These are phyloP conservation scores for Huiozyma naganishii DNA, from an alignment of 805 yeast species.

Conservation along the genomic window DNA sequence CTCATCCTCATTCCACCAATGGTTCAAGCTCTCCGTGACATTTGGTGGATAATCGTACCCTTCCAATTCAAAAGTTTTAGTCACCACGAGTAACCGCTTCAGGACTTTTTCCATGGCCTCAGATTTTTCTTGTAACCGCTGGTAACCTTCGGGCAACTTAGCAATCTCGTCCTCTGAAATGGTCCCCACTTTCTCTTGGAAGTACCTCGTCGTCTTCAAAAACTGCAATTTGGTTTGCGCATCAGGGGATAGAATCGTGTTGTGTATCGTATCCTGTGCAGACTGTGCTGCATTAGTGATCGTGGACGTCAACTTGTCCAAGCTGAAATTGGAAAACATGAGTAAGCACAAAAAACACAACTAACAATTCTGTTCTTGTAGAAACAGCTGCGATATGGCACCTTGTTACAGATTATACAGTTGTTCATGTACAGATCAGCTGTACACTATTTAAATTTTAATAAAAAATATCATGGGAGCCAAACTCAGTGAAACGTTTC, in stretches of 20 bases:
- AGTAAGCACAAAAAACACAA: background rate
- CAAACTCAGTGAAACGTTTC: no score
- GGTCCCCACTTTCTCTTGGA: constrained; percentile 53
- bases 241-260: constrained; percentile 21
- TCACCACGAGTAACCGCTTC: constrained; percentile 38
- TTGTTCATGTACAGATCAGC: no score
- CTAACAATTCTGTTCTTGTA: no score
- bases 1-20: constrained; percentile 33
- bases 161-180: constrained; percentile 46
- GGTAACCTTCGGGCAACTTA: constrained; percentile 66
- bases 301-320: constrained; percentile 23
- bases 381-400: no score
- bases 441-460: no score
- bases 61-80: constrained; percentile 59
- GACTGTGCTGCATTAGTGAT: constrained; percentile 24
- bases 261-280: constrained; percentile 22
- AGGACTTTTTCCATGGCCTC: constrained; percentile 54
- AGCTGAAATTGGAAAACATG: constrained; percentile 17
- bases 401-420: no score
- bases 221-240: constrained; percentile 24
- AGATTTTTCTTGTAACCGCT: constrained; percentile 53
- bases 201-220: constrained; percentile 21
- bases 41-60: constrained; percentile 80
- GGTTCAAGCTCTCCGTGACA: constrained; percentile 51
- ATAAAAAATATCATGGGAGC: no score